Conservation (phyloP, 2,329 filamentous ascomycete species). For the Ceratocystis huliohia region DNA sequence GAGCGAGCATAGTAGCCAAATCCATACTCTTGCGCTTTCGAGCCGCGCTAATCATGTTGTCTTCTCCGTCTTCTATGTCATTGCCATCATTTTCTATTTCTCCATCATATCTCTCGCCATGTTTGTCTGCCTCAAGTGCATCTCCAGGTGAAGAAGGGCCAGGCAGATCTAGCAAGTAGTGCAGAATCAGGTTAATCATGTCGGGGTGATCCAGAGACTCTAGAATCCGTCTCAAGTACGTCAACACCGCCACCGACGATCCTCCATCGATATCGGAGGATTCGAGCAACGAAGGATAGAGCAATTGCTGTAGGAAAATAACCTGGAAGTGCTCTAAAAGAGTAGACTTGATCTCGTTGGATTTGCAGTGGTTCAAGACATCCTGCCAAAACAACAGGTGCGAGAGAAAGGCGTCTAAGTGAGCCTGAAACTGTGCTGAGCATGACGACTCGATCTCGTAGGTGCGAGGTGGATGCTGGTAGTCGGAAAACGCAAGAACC, state of each 20-base stretch:
- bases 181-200: conserved; percentile 83
- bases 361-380: conserved; percentile 88
- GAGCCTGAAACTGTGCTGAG: conserved; percentile 63
- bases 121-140: background rate
- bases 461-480: conserved; percentile 57
- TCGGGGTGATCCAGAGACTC: conserved; percentile 87
- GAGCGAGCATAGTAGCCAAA: conserved; percentile 64
- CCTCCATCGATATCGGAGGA: conserved; percentile 95
- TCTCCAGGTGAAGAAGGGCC: conserved; percentile 38
- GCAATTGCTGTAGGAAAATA: conserved; percentile 82
- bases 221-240: conserved; percentile 80
- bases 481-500: conserved; percentile 80
- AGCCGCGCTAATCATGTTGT: conserved; percentile 49
- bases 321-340: conserved; percentile 94
- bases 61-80: conserved; percentile 6
- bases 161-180: conserved; percentile 69
- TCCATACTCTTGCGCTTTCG: conserved; percentile 83
- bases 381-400: conserved; percentile 98
- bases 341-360: conserved; percentile 80
- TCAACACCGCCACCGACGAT: conserved; percentile 89
- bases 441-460: conserved; percentile 63
- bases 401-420: conserved; percentile 85
- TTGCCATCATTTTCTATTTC: conserved; percentile 2
- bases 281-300: conserved; percentile 92
- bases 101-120: background rate